A percentile compares a stretch with the other conserved stretches of the same genome.
Conservation (phyloP, 1,139 yeast genomes). For the Pichia sp. region DNA sequence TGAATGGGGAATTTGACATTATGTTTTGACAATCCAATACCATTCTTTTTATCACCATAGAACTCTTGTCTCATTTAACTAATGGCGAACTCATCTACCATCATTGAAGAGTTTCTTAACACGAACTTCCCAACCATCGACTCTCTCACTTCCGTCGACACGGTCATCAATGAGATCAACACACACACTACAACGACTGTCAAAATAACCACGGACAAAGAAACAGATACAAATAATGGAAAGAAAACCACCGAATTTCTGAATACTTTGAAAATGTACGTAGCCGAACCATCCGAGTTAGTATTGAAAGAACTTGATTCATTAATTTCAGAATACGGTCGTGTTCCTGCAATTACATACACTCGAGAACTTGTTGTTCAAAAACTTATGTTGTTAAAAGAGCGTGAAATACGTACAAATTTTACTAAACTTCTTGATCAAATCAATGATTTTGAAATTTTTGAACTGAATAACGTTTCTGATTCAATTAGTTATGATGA, state of each 20-base stretch:
- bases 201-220: too few species aligned
- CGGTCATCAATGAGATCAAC: conserved; percentile 9
- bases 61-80: background rate
- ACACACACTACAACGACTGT: too few species aligned
- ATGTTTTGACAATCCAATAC: too few species aligned
- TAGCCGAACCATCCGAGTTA: background rate
- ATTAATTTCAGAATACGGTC: conserved; percentile 9
- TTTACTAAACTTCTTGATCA: background rate
- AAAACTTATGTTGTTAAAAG: conserved; percentile 8
- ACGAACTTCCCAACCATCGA: conserved; percentile 10
- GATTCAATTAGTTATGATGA: background rate
- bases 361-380: conserved; percentile 11
- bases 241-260: conserved; percentile 5
- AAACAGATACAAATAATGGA: background rate
- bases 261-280: conserved; percentile 1
- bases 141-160: conserved; percentile 9
- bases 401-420: background rate
- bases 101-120: conserved; percentile 9
- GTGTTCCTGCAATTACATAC: conserved; percentile 13
- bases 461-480: conserved; percentile 2
- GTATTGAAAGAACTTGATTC: conserved; percentile 3
- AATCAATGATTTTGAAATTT: conserved; percentile 12
- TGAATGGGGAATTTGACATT: too few species aligned
- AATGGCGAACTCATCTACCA: background rate
- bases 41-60: too few species aligned